Evolutionary conservation across 345 rosid genomes (phyloP), one percentile per base, ranked within the genome.

Genomic region (Hibiscus tridactylites): DNA sequence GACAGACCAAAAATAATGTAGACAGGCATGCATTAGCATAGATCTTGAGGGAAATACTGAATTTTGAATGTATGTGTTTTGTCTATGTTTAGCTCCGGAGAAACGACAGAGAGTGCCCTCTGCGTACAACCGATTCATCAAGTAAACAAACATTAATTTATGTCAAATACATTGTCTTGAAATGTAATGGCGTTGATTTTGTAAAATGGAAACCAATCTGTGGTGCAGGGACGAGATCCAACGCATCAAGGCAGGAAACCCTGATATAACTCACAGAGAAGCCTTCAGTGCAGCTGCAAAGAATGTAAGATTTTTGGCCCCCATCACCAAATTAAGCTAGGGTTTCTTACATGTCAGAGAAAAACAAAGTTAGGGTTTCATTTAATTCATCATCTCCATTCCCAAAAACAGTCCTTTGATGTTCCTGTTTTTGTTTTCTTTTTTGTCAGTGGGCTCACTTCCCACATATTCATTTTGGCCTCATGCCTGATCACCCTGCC

Each of bases 221-320:
- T 57, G 66, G 3, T 74, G 83, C 82, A 85, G 88, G 85, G 88
- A 85, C 52, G 88, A 85, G 86, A 85, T 85, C 82, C 88, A 85
- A 78, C 85, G 88, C 66, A 85, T 85, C 75, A 85, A 85, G 74
- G 88, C 88, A 19, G 88, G 75, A 59, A 85, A 85, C 66, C 88
- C 88, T 71, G 84, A 85, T 72, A 85, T 85, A 65, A 85, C 78
- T 73, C 88, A 85, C 86, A 83, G 86, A 71, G 86, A 85, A 64
- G 88, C 88, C 54, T 85, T 85, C 73, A 85, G 88, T 73, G 88
- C 88, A 12, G 88, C 88, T 74, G 88, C 88, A 17, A 85, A 85
- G 79, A 85, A 85, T 80, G 88, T 85, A 65, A 77, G 86, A 79
- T 69, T 5, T 67, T 72, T 65, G 19, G 9, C 17, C 69, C 69